phyloP scores from a whole-genome alignment of 2,329 filamentous ascomycete genomes.

The Incumbomyces delicatus region DNA sequence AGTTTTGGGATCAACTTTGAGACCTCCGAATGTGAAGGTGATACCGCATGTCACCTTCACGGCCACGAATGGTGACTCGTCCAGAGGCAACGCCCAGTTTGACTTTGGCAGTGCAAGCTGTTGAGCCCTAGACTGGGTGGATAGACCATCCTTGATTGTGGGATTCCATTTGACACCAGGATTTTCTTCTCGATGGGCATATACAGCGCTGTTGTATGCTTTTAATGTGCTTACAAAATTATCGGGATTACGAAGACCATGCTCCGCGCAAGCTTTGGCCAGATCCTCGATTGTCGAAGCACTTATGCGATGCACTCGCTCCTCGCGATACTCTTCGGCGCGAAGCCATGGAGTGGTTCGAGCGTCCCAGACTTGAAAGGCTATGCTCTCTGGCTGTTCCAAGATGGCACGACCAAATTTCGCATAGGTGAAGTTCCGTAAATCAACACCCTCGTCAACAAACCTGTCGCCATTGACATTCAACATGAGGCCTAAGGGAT shows the following conservation, averaged over 20 bases:
- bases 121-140: slow-evolving; percentile 43
- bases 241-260: slow-evolving; percentile 39
- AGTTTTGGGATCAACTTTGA: slow-evolving; percentile 47
- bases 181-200: slow-evolving; percentile 37
- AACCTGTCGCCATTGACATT: too few species aligned
- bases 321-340: slow-evolving; percentile 55
- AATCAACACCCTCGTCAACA: too few species aligned
- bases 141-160: slow-evolving; percentile 50
- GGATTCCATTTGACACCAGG: slow-evolving; percentile 46
- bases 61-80: slow-evolving; percentile 49
- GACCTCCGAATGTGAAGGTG: slow-evolving; percentile 60
- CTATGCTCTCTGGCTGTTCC: too few species aligned
- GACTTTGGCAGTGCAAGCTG: slow-evolving; percentile 46
- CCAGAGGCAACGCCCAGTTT: slow-evolving; percentile 54
- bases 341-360: slow-evolving; percentile 44
- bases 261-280: slow-evolving; percentile 38
- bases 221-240: slow-evolving; percentile 38
- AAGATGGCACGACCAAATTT: too few species aligned
- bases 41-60: slow-evolving; percentile 56
- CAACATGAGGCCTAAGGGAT: too few species aligned
- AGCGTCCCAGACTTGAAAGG: slow-evolving; percentile 55
- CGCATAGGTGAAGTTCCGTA: too few species aligned
- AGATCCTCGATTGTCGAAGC: slow-evolving; percentile 46
- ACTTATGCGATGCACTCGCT: slow-evolving; percentile 45
- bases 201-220: slow-evolving; percentile 50